Conservation (phyloP, 768 basidiomycete genomes). For the Suillus occidentalis region DNA sequence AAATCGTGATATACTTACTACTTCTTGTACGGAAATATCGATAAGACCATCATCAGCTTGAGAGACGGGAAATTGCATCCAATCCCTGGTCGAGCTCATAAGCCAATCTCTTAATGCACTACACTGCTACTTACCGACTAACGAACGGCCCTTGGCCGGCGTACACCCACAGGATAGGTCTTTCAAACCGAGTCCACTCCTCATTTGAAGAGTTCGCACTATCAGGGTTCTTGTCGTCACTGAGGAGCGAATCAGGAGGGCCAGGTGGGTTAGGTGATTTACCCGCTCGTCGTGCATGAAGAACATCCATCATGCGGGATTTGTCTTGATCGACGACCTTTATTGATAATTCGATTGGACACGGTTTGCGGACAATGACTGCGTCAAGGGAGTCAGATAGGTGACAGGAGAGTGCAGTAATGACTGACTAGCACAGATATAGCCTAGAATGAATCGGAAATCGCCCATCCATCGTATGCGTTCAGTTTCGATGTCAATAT, state of each 20-base stretch:
- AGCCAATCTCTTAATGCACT: neutral
- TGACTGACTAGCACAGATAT: slow-evolving; percentile 62
- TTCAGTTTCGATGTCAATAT: slow-evolving; percentile 82
- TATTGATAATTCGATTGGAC: slow-evolving; percentile 68
- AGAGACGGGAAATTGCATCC: slow-evolving; percentile 85
- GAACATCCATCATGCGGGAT: slow-evolving; percentile 58
- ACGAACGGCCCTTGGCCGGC: slow-evolving; percentile 83
- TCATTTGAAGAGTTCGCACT: slow-evolving; percentile 43
- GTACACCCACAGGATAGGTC: slow-evolving; percentile 67
- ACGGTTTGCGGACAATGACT: slow-evolving; percentile 65
- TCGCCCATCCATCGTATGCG: slow-evolving; percentile 87
- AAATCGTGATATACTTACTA: slow-evolving; percentile 40
- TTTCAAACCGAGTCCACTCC: slow-evolving; percentile 71
- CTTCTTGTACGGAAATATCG: slow-evolving; percentile 65
- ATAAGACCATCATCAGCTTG: slow-evolving; percentile 77
- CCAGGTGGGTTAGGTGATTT: slow-evolving; percentile 12
- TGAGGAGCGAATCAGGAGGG: slow-evolving; percentile 10
- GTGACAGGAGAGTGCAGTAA: neutral
- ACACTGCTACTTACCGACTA: slow-evolving; percentile 43
- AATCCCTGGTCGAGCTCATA: slow-evolving; percentile 44
- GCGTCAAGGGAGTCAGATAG: neutral
- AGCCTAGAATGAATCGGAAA: slow-evolving; percentile 72
- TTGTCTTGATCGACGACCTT: slow-evolving; percentile 74
- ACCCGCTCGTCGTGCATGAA: slow-evolving; percentile 39
- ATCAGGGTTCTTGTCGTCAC: slow-evolving; percentile 16